phyloP scores from a whole-genome alignment of 176 grass and related monocot species.

The Tillandsia fasciculata region DNA sequence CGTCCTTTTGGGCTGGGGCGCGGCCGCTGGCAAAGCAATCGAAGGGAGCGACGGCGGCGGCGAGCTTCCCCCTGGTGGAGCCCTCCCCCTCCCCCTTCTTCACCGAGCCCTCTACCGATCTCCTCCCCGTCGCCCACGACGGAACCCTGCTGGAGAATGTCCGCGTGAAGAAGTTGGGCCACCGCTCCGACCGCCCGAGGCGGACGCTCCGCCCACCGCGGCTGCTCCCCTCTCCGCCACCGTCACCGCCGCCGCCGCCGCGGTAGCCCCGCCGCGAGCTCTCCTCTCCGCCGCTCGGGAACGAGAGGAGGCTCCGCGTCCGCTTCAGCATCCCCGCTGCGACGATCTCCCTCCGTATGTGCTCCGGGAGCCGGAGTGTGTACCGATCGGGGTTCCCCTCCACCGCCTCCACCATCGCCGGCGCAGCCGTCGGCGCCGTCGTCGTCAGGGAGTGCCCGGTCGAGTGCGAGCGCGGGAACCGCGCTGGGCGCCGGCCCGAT shows the following conservation, averaged over 20 bases:
- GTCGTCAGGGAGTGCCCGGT: constrained; percentile 57
- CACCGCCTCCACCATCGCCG: background rate
- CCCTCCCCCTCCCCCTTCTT: constrained; percentile 9
- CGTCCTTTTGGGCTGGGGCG: constrained; percentile 9
- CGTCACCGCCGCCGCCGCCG: constrained; percentile 13
- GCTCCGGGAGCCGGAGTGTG: constrained; percentile 62
- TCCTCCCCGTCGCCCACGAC: constrained; percentile 42
- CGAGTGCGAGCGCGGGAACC: constrained; percentile 59
- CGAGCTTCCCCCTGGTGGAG: constrained; percentile 13
- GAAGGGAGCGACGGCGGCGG: background rate
- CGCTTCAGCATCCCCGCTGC: constrained; percentile 31
- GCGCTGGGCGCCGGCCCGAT: constrained; percentile 26
- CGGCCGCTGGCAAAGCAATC: background rate
- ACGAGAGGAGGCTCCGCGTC: constrained; percentile 17
- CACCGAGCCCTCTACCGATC: constrained; percentile 10
- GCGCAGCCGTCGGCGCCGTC: background rate
- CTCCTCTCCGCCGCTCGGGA: constrained; percentile 15
- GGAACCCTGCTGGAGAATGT: constrained; percentile 55
- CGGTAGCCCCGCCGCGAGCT: constrained; percentile 34
- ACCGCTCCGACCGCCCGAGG: constrained; percentile 40
- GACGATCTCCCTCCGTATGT: constrained; percentile 40
- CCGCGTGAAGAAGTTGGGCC: constrained; percentile 69
- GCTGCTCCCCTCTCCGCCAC: constrained; percentile 18
- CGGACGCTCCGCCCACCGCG: constrained; percentile 31
- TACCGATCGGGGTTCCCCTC: constrained; percentile 32